Conservation (phyloP, 2,329 filamentous ascomycete species). For the Huntiella savannae region DNA sequence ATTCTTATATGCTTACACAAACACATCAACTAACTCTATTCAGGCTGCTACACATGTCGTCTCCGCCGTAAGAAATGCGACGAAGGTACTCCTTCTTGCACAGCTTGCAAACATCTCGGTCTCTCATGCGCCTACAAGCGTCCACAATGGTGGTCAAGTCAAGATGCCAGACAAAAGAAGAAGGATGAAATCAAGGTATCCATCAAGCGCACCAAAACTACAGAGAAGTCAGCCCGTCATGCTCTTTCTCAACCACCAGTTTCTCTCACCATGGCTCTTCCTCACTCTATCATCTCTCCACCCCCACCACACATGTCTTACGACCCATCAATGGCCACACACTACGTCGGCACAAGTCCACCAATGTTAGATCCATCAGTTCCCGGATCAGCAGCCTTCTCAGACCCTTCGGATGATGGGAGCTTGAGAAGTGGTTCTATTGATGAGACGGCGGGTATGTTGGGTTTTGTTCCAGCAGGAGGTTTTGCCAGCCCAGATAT, state of each 20-base stretch:
- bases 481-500: conserved; percentile 39
- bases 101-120: conserved; percentile 53
- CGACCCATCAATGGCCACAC: not conserved
- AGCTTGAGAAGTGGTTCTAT: conserved; percentile 47
- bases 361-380: conserved; percentile 65
- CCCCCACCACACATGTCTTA: not conserved
- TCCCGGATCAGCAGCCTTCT: conserved; percentile 62
- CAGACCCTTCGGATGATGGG: conserved; percentile 52
- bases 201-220: conserved; percentile 91
- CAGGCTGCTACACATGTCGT: conserved; percentile 51
- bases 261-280: not conserved
- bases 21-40: conserved; percentile 8
- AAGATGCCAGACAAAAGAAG: conserved; percentile 63
- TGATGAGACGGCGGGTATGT: conserved; percentile 55
- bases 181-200: conserved; percentile 95
- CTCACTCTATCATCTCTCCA: not conserved
- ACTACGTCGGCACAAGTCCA: no score
- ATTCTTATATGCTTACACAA: not conserved
- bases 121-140: conserved; percentile 90
- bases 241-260: conserved; percentile 23
- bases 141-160: conserved; percentile 94
- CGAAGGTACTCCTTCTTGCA: conserved; percentile 42
- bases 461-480: conserved; percentile 31
- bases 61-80: conserved; percentile 51
- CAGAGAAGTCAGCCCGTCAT: conserved; percentile 53